phyloP scores from a whole-genome alignment of 805 yeast species.

The Candida tammaniensis region DNA sequence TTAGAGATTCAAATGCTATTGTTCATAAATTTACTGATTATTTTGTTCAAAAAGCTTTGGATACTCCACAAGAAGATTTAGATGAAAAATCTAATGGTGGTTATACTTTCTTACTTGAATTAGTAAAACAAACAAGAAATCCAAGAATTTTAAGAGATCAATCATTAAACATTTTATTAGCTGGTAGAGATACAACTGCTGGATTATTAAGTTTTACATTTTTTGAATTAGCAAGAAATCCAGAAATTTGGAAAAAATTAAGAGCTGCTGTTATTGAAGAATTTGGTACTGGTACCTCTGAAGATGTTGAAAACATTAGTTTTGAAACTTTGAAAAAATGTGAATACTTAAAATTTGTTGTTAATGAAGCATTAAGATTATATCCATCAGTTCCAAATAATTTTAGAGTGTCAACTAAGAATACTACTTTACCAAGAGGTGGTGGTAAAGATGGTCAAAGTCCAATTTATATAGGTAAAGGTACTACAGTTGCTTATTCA shows the following conservation, averaged over 20 bases:
- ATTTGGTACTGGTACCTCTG: conserved; percentile 29
- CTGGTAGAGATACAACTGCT: conserved; percentile 59
- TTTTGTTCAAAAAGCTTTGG: conserved; percentile 39
- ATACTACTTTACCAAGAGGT: conserved; percentile 50
- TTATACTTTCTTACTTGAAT: conserved; percentile 47
- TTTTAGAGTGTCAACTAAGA: conserved; percentile 42
- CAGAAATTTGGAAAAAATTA: conserved; percentile 33
- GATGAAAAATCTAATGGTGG: conserved; percentile 31
- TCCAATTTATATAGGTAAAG: conserved; percentile 43
- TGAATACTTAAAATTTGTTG: conserved; percentile 44
- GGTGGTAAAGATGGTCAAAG: conserved; percentile 38
- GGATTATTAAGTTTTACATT: conserved; percentile 45
- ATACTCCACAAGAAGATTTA: conserved; percentile 26
- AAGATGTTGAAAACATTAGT: conserved; percentile 35
- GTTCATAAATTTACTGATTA: conserved; percentile 32
- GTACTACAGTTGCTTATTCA: conserved; percentile 38
- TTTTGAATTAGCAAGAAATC: conserved; percentile 45
- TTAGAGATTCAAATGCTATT: conserved; percentile 20
- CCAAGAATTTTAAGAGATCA: conserved; percentile 48
- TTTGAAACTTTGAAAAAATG: conserved; percentile 50
- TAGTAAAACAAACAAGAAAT: conserved; percentile 48
- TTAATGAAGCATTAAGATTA: conserved; percentile 48
- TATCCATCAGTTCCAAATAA: conserved; percentile 53
- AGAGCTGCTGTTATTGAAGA: conserved; percentile 32
- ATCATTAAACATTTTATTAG: conserved; percentile 48